Evolutionary conservation across 768 basidiomycete species (phyloP).

Genomic region (Boletus rufocinnamomeus): DNA sequence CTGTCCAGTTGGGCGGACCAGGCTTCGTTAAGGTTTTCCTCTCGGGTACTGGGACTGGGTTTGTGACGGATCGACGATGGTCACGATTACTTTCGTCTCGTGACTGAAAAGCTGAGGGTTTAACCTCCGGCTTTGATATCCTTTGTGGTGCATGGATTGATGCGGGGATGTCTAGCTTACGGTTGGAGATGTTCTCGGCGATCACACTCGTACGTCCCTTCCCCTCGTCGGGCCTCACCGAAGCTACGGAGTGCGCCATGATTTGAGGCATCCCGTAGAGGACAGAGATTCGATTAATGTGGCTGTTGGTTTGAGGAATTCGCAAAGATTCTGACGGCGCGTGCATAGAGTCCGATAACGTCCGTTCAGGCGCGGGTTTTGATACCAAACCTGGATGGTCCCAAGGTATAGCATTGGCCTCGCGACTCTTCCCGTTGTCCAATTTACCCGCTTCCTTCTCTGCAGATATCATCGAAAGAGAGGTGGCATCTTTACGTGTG

Average conservation of each 20-base stretch:
- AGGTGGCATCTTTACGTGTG: not conserved
- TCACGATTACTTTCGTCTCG: not conserved
- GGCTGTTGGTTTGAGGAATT: not conserved
- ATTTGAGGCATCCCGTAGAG: not conserved
- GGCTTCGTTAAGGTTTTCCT: not conserved
- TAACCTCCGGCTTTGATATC: not conserved
- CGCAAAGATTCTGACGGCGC: slow-evolving; percentile 6
- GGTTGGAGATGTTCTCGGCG: not conserved
- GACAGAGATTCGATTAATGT: not conserved
- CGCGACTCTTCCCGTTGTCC: not conserved
- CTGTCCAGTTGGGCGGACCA: slow-evolving; percentile 16
- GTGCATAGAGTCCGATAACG: slow-evolving; percentile 17
- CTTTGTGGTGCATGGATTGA: slow-evolving; percentile 19
- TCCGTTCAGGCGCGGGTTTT: slow-evolving; percentile 6
- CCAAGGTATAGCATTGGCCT: not conserved
- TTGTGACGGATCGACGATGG: slow-evolving; percentile 1
- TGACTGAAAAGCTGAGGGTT: not conserved
- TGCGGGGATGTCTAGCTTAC: not conserved
- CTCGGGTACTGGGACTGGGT: not conserved
- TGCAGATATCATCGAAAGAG: not conserved
- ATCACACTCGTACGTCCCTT: not conserved
- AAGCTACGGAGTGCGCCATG: not conserved
- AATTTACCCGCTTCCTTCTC: not conserved
- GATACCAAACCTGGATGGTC: not conserved
- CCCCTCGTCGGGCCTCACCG: not conserved